phyloP scores from a whole-genome alignment of 371 early-diverging fungal genomes.

The Fennellomyces sp. region DNA sequence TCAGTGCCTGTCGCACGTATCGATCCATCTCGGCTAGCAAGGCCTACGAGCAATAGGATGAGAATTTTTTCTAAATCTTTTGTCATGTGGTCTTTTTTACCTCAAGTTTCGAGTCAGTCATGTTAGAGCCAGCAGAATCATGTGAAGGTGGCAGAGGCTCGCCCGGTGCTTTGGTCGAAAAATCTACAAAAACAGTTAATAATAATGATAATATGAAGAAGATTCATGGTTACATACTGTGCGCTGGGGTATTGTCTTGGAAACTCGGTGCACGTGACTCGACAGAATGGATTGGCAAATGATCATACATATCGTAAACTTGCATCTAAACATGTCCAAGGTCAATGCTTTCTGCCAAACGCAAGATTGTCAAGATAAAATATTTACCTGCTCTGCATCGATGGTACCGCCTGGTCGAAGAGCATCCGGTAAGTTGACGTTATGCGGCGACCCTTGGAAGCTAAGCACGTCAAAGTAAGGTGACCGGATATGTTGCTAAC shows the following conservation, averaged over 20 bases:
- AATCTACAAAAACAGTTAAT: background rate
- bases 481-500: constrained; percentile 64
- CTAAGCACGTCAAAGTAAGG: constrained; percentile 86
- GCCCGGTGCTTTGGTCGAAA: background rate
- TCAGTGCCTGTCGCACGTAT: constrained; percentile 52
- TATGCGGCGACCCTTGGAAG: constrained; percentile 73
- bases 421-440: constrained; percentile 82
- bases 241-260: background rate
- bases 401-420: constrained; percentile 79
- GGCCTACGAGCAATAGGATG: constrained; percentile 61
- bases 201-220: background rate
- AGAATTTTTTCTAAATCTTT: constrained; percentile 34
- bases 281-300: constrained; percentile 2
- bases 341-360: background rate
- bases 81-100: constrained; percentile 12
- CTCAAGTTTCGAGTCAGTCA: constrained; percentile 10
- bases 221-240: background rate
- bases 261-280: background rate
- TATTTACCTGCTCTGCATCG: constrained; percentile 66
- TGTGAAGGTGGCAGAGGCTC: constrained; percentile 2
- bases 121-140: background rate
- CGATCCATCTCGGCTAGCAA: constrained; percentile 78
- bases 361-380: background rate
- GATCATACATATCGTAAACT: constrained; percentile 13
- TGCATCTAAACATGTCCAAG: constrained; percentile 6